phyloP scores from a whole-genome alignment of 73 alveolate species.

The Paramecium tetraurelia region DNA sequence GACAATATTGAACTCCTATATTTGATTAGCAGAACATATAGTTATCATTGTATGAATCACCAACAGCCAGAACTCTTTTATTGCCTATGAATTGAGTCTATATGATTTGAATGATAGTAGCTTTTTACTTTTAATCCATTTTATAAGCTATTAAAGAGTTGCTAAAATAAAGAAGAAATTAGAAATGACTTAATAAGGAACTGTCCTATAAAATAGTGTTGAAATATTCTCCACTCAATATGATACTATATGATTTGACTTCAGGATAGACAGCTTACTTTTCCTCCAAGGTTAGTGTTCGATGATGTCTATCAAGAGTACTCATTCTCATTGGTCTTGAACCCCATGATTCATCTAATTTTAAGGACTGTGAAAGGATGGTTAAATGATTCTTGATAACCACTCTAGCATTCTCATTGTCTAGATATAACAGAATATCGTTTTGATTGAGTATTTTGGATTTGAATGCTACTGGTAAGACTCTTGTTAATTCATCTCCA shows the following conservation, averaged over 20 bases:
- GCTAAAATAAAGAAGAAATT: conserved; percentile 29
- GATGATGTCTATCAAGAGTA: background rate
- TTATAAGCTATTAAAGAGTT: conserved; percentile 42
- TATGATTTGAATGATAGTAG: conserved; percentile 14
- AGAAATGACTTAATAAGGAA: conserved; percentile 37
- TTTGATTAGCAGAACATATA: conserved; percentile 21
- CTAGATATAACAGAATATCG: background rate
- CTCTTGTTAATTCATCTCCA: conserved; percentile 58
- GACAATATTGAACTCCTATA: conserved; percentile 19
- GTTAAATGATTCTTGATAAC: conserved; percentile 11
- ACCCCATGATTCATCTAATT: background rate
- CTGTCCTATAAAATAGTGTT: conserved; percentile 3
- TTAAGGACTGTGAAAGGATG: background rate
- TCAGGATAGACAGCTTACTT: background rate
- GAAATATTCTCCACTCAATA: conserved; percentile 54
- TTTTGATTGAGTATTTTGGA: background rate
- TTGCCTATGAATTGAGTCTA: conserved; percentile 16
- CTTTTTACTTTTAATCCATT: conserved; percentile 15
- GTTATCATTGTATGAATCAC: conserved; percentile 32
- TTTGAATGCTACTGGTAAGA: conserved; percentile 48
- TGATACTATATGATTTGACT: conserved; percentile 18
- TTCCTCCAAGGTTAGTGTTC: background rate
- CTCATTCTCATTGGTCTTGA: conserved; percentile 17
- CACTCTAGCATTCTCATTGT: background rate
- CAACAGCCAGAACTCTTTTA: conserved; percentile 46